phyloP scores from a whole-genome alignment of 2,329 filamentous ascomycete genomes.

The Neonectria coccinea region DNA sequence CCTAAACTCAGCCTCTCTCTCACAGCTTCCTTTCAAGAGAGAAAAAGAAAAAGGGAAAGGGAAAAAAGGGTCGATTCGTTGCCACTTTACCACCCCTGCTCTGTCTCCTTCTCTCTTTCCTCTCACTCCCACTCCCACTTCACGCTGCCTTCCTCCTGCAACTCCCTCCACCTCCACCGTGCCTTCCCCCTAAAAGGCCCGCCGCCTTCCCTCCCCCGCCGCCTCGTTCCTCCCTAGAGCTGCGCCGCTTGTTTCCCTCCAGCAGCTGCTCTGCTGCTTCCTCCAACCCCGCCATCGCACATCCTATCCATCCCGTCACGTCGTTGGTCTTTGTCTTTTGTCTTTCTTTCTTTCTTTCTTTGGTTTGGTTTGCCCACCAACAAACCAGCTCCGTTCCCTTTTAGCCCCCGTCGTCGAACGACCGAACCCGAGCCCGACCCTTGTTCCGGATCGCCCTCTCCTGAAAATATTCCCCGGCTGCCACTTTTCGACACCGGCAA shows the following conservation, averaged over 20 bases:
- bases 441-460: constrained; percentile 19
- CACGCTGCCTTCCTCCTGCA: constrained; percentile 16
- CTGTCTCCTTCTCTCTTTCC: constrained; percentile 5
- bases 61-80: background rate
- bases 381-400: constrained; percentile 36
- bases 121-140: constrained; percentile 8
- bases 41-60: too few species aligned
- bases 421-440: constrained; percentile 29
- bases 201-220: constrained; percentile 26
- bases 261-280: constrained; percentile 33
- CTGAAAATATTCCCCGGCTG: constrained; percentile 26
- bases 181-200: constrained; percentile 24
- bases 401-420: constrained; percentile 34
- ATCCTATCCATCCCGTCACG: constrained; percentile 10
- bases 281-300: constrained; percentile 44
- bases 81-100: background rate
- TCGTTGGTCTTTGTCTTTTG: constrained; percentile 16
- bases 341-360: constrained; percentile 8
- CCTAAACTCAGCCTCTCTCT: constrained; percentile 1
- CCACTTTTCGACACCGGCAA: constrained; percentile 37
- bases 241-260: constrained; percentile 27
- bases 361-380: constrained; percentile 27
- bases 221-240: constrained; percentile 19
- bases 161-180: background rate
- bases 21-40: background rate